phyloP scores from a whole-genome alignment of 139 green algal genomes.

The Chlorokybus atmophyticus region DNA sequence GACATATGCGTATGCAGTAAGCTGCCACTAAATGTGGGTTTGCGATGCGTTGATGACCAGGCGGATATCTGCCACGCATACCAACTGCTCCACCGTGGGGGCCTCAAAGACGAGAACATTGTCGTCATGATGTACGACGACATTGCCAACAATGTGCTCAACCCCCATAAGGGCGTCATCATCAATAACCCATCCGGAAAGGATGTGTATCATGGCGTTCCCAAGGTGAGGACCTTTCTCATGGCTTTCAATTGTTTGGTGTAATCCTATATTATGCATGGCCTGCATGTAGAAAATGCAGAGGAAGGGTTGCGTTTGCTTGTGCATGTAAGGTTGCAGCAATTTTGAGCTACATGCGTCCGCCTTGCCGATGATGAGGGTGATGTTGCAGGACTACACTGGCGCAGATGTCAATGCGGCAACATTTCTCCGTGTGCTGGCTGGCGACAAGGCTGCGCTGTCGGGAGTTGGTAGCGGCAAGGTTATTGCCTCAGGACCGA shows the following conservation, averaged over 20 bases:
- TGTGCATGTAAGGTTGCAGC: background rate
- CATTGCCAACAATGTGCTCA: constrained; percentile 54
- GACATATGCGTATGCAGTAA: background rate
- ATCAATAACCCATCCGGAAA: constrained; percentile 75
- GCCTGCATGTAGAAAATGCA: too few relatives aligned
- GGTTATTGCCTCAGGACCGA: constrained; percentile 40
- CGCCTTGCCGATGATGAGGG: background rate
- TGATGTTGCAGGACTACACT: constrained; percentile 61
- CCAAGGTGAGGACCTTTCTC: constrained; percentile 17
- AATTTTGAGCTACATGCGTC: background rate
- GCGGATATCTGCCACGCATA: constrained; percentile 50
- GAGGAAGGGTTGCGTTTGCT: too few relatives aligned
- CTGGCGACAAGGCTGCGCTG: constrained; percentile 42
- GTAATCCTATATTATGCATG: background rate
- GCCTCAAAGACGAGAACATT: constrained; percentile 50
- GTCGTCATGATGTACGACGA: constrained; percentile 81
- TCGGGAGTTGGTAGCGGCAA: constrained; percentile 21
- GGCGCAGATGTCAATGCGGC: constrained; percentile 57
- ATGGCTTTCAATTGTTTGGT: background rate
- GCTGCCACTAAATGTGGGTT: background rate
- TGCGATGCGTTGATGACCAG: constrained; percentile 11
- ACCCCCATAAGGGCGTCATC: constrained; percentile 66
- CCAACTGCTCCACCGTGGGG: constrained; percentile 38
- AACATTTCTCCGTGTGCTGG: constrained; percentile 71
- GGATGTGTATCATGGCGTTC: constrained; percentile 71